Percentiles rank a stretch among this genome's conserved stretches.
These are phyloP conservation scores for Penicillium samsonianum DNA, from an alignment of 495 filamentous ascomycete species.

Conservation along the genomic window DNA sequence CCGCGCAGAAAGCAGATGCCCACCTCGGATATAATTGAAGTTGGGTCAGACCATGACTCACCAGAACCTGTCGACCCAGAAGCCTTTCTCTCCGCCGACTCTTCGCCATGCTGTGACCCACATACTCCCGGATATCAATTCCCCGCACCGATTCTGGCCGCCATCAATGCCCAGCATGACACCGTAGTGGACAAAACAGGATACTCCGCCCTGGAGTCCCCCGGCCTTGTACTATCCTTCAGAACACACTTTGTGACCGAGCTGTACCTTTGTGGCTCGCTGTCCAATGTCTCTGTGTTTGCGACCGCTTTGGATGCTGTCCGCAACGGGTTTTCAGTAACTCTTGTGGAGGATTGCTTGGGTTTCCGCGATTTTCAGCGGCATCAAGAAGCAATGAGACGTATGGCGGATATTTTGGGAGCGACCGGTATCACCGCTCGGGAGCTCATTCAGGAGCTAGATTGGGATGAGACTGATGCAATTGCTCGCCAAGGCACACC, in stretches of 20 bases:
- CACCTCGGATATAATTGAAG: conserved; percentile 25
- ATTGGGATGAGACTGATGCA: conserved; percentile 47
- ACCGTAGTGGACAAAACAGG: conserved; percentile 73
- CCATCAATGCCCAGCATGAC: conserved; percentile 61
- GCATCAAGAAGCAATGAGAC: conserved; percentile 72
- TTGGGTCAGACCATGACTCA: conserved; percentile 25
- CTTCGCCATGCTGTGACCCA: conserved; percentile 59
- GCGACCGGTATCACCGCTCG: conserved; percentile 62
- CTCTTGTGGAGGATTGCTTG: conserved; percentile 84
- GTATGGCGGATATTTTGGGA: conserved; percentile 75
- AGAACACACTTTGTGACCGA: conserved; percentile 82
- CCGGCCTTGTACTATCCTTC: conserved; percentile 67
- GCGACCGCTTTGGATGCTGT: conserved; percentile 92
- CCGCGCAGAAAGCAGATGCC: conserved; percentile 13
- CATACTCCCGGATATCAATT: conserved; percentile 70
- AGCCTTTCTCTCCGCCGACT: conserved; percentile 60
- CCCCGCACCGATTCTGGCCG: conserved; percentile 55
- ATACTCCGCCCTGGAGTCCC: conserved; percentile 85
- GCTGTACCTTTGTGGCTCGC: conserved; percentile 86
- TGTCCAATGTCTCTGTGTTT: conserved; percentile 86
- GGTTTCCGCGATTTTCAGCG: conserved; percentile 74
- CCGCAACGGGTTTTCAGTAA: conserved; percentile 79
- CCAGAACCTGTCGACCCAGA: conserved; percentile 51
- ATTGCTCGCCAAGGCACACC: conserved; percentile 35
- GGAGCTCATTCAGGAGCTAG: conserved; percentile 57